phyloP scores from a whole-genome alignment of 805 yeast genomes.

The Schwanniomyces vanrijiae region DNA sequence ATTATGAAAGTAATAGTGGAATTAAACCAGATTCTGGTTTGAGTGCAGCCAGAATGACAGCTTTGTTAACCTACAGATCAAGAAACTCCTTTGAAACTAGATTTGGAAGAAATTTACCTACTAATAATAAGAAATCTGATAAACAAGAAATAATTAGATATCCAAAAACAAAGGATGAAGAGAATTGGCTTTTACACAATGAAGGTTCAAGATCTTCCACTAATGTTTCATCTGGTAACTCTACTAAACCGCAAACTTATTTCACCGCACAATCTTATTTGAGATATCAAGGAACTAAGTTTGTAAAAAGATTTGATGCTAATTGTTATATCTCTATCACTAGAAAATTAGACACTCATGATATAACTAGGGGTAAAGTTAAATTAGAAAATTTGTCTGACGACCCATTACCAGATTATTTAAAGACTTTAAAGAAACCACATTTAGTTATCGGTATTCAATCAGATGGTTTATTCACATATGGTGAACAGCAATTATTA shows the following conservation, averaged over 20 bases:
- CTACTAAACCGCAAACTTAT: constrained; percentile 50
- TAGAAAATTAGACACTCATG: constrained; percentile 93
- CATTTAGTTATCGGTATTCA: constrained; percentile 84
- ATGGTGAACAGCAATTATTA: constrained; percentile 84
- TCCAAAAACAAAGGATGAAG: constrained; percentile 58
- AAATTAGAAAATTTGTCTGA: constrained; percentile 31
- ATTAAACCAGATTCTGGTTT: constrained; percentile 79
- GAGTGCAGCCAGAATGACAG: constrained; percentile 97
- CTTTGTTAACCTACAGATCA: constrained; percentile 87
- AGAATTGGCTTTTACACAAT: constrained; percentile 82
- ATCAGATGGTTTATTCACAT: constrained; percentile 91
- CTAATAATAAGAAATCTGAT: constrained; percentile 7
- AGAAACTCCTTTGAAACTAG: constrained; percentile 88
- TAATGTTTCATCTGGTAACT: constrained; percentile 1
- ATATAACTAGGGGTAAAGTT: constrained; percentile 75
- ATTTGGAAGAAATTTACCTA: constrained; percentile 73
- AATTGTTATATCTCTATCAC: constrained; percentile 95
- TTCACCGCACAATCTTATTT: constrained; percentile 95
- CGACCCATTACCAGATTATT: constrained; percentile 48
- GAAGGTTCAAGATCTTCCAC: constrained; percentile 60
- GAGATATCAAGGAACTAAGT: constrained; percentile 92
- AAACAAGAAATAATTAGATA: constrained; percentile 28
- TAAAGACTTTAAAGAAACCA: constrained; percentile 66
- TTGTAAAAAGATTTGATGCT: constrained; percentile 88
- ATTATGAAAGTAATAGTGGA: constrained; percentile 60